phyloP scores from a whole-genome alignment of 1,139 yeast species.

The Meyerozyma athensensis region DNA sequence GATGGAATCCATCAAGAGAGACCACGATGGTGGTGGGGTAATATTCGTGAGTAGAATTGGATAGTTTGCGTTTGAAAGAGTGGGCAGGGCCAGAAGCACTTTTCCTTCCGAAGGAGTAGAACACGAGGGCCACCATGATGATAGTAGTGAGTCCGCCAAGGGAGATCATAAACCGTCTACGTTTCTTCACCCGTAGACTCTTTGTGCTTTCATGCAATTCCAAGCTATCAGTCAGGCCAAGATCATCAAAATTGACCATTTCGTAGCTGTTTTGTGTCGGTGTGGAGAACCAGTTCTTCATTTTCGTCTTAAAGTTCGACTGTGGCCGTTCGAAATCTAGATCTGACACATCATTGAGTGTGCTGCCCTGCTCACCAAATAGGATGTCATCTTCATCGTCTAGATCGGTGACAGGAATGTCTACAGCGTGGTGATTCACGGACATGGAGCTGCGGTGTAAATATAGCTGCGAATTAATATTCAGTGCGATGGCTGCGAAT shows the following conservation, averaged over 20 bases:
- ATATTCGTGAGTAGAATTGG: constrained; percentile 70
- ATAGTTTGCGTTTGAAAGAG: constrained; percentile 23
- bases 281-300: constrained; percentile 4
- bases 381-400: constrained; percentile 14
- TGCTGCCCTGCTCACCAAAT: constrained; percentile 5
- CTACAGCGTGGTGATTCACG: constrained; percentile 10
- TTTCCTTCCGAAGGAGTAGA: constrained; percentile 4
- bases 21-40: constrained; percentile 73
- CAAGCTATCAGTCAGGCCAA: constrained; percentile 1
- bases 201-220: not conserved
- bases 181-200: not conserved
- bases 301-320: not conserved
- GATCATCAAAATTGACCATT: constrained; percentile 4
- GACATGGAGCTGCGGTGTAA: not conserved
- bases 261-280: not conserved
- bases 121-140: constrained; percentile 4
- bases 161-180: not conserved
- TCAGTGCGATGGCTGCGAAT: not conserved
- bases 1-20: constrained; percentile 87
- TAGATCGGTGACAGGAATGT: constrained; percentile 14
- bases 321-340: constrained; percentile 6
- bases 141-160: constrained; percentile 2
- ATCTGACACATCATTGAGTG: constrained; percentile 6
- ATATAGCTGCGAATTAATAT: not conserved
- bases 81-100: not conserved